Conservation (phyloP, 768 basidiomycete species). For the Gloeophyllum trabeum region DNA sequence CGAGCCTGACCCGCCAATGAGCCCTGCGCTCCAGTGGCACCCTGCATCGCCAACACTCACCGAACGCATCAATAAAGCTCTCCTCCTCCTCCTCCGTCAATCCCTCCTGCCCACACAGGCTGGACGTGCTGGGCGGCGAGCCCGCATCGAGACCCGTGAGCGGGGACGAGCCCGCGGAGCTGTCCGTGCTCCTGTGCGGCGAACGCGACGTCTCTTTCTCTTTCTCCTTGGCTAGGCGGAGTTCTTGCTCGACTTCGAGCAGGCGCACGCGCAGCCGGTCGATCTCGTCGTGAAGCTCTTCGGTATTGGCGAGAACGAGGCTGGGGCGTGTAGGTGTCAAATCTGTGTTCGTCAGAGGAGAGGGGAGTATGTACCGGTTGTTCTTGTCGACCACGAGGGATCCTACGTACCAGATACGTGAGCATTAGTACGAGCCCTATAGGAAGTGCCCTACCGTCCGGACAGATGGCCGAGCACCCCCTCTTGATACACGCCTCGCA, state of each 20-base stretch:
- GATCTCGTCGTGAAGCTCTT: conserved; percentile 59
- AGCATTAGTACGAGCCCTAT: conserved; percentile 2
- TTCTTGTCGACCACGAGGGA: conserved; percentile 47
- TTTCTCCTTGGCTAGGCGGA: conserved; percentile 38
- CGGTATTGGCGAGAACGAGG: conserved; percentile 54
- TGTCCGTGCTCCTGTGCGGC: conserved; percentile 20
- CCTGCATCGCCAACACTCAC: conserved; percentile 16
- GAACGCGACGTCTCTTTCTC: conserved; percentile 32
- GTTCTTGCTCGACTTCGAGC: conserved; percentile 48
- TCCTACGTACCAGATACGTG: conserved; percentile 24
- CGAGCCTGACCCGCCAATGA: conserved; percentile 46
- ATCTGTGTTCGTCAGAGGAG: neutral
- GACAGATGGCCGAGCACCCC: conserved; percentile 68
- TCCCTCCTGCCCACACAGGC: no score
- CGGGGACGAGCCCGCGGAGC: conserved; percentile 1
- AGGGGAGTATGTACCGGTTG: conserved; percentile 26
- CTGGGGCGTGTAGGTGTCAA: conserved; percentile 13
- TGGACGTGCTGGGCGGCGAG: no score
- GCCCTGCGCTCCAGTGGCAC: no score
- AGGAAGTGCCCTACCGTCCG: conserved; percentile 40
- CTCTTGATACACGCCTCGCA: conserved; percentile 71
- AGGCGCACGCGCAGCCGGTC: conserved; percentile 43
- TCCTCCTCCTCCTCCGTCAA: conserved; percentile 26
- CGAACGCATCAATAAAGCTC: conserved; percentile 35
- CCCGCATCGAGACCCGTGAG: neutral